phyloP scores from a whole-genome alignment of 164 flowering plant species.

The Tetrastigma voinierianum region DNA sequence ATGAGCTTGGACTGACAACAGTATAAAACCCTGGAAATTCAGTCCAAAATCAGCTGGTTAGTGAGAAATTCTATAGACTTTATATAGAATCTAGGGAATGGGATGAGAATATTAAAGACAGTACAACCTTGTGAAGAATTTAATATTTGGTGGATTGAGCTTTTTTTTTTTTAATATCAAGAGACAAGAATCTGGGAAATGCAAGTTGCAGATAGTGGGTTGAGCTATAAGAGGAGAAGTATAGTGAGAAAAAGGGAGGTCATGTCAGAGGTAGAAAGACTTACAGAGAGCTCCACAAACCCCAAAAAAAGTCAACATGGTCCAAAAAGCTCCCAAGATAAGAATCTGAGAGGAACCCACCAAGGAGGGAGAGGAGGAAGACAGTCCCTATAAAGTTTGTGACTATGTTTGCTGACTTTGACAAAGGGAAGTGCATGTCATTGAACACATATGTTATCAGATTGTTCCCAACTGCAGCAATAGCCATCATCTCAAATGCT shows the following conservation, averaged over 20 bases:
- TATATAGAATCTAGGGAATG: not conserved
- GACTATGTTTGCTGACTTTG: constrained; percentile 83
- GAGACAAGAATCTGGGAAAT: too few relatives aligned
- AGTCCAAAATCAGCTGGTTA: too few relatives aligned
- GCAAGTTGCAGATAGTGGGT: too few relatives aligned
- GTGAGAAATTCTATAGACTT: too few relatives aligned
- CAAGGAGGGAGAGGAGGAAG: constrained; percentile 79
- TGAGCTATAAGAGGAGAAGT: too few relatives aligned
- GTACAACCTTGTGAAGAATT: too few relatives aligned
- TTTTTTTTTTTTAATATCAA: too few relatives aligned
- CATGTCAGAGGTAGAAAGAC: constrained; percentile 10
- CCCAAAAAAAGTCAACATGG: constrained; percentile 89
- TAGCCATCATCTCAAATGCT: constrained; percentile 89
- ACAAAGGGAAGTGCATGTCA: constrained; percentile 84
- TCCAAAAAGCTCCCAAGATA: constrained; percentile 90
- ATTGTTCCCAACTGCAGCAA: constrained; percentile 94
- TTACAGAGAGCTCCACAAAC: constrained; percentile 84
- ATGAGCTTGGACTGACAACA: constrained; percentile 93
- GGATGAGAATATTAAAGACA: not conserved
- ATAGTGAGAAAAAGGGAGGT: too few relatives aligned
- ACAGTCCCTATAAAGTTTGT: constrained; percentile 92
- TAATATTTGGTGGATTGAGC: too few relatives aligned
- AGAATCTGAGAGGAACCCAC: constrained; percentile 91
- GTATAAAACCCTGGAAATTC: constrained; percentile 54
- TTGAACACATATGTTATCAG: constrained; percentile 82